Percentiles rank a stretch among this genome's conserved stretches.
These are phyloP conservation scores for Entophlyctis luteolus DNA, from an alignment of 192 early-diverging fungal genomes.

Conservation along the genomic window DNA sequence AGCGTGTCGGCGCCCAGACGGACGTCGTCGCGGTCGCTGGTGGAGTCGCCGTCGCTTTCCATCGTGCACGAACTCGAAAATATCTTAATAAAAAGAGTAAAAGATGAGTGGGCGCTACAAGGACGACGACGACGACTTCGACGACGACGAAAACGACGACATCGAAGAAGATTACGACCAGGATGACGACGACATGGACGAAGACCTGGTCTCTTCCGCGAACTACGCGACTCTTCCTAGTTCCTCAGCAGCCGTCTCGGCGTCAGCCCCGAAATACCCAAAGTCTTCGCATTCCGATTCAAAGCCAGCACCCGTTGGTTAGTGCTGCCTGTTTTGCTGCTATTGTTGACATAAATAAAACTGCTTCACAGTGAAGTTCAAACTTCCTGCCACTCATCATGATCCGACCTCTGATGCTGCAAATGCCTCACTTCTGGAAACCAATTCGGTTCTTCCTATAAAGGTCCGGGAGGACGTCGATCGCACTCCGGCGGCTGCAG, in stretches of 20 bases:
- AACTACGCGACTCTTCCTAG: no score
- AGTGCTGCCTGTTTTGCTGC: no score
- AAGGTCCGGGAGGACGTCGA: background rate
- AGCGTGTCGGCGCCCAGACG: conserved; percentile 25
- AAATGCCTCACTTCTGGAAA: conserved; percentile 1
- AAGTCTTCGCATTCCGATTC: no score
- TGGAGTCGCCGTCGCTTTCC: background rate
- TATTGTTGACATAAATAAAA: no score
- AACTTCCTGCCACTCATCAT: background rate
- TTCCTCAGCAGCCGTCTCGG: background rate
- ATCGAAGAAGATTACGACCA: background rate
- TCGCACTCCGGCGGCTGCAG: conserved; percentile 6
- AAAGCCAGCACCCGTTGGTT: no score
- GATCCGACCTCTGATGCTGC: no score
- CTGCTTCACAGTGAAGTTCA: no score
- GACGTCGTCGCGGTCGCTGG: conserved; percentile 20
- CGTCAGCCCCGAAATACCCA: background rate
- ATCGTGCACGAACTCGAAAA: background rate
- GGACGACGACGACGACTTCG: background rate
- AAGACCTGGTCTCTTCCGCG: no score
- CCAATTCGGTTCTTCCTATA: background rate
- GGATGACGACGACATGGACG: conserved; percentile 11
- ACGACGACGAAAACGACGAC: background rate
- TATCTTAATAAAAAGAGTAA: background rate
- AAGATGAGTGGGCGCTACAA: background rate